These are phyloP conservation scores for Mucor mucedo DNA, from an alignment of 371 early-diverging fungal genomes.

Conservation along the genomic window DNA sequence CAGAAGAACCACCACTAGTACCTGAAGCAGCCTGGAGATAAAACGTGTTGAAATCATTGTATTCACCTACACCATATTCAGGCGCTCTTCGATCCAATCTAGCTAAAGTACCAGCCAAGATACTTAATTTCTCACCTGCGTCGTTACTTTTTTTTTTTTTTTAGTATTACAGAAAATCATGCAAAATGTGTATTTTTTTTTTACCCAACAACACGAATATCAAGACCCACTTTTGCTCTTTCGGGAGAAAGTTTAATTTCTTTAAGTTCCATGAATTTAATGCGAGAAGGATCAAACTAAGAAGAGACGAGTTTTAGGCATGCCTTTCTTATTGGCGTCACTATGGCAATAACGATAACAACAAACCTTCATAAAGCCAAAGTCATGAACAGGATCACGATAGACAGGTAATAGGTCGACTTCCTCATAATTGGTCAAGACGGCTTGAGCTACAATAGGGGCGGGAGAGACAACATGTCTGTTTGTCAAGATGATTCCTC, in stretches of 20 bases:
- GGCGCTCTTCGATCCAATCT: constrained; percentile 70
- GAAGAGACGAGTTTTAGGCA: constrained; percentile 30
- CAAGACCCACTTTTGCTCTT: constrained; percentile 82
- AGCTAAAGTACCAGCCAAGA: constrained; percentile 80
- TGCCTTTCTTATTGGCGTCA: background rate
- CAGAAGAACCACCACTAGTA: constrained; percentile 70
- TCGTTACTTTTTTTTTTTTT: constrained; percentile 57
- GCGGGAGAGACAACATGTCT: constrained; percentile 89
- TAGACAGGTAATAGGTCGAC: constrained; percentile 83
- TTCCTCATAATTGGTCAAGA: constrained; percentile 89
- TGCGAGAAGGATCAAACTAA: constrained; percentile 78
- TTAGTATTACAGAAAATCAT: background rate
- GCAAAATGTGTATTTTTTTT: constrained; percentile 1
- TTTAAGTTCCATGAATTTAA: constrained; percentile 73
- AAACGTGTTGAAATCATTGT: constrained; percentile 76
- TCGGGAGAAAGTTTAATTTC: constrained; percentile 80
- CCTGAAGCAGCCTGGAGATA: constrained; percentile 75
- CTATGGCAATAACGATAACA: no score
- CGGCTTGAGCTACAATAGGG: constrained; percentile 84
- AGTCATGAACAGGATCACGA: constrained; percentile 90
- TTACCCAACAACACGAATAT: constrained; percentile 83
- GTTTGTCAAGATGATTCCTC: constrained; percentile 88
- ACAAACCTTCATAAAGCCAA: constrained; percentile 70
- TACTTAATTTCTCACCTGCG: constrained; percentile 83
- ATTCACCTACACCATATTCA: constrained; percentile 57